Evolutionary conservation across 2,329 filamentous ascomycete genomes (phyloP).

Genomic region (Trichoderma pleuroti): DNA sequence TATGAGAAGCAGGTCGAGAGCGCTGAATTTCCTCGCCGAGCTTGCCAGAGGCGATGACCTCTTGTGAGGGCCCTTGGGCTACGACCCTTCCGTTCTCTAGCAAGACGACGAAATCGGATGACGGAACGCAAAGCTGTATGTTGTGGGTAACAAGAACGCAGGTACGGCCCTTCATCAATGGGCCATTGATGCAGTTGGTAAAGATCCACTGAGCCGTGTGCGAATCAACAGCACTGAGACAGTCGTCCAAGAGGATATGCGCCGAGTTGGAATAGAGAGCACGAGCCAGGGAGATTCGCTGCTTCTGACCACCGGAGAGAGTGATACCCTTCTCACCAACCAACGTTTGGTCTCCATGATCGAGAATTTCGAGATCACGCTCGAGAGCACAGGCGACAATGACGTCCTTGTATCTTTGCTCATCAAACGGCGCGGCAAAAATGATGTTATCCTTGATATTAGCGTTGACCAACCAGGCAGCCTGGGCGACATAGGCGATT

Average conservation of each 20-base stretch:
- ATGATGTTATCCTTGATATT: conserved; percentile 95
- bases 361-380: conserved; percentile 86
- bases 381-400: conserved; percentile 88
- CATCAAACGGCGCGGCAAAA: conserved; percentile 77
- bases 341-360: conserved; percentile 86
- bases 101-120: conserved; percentile 75
- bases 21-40: conserved; percentile 80
- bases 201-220: conserved; percentile 99
- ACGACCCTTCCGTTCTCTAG: conserved; percentile 82
- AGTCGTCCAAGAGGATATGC: conserved; percentile 89
- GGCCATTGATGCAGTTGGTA: conserved; percentile 83
- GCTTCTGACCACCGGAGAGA: conserved; percentile 94
- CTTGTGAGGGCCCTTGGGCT: conserved; percentile 70
- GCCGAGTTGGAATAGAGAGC: conserved; percentile 94
- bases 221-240: conserved; percentile 92
- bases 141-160: conserved; percentile 97
- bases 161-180: conserved; percentile 82
- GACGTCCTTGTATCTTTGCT: conserved; percentile 80
- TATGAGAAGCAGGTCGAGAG: conserved; percentile 66
- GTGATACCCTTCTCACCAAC: conserved; percentile 98
- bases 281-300: conserved; percentile 92
- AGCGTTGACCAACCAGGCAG: conserved; percentile 94
- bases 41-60: conserved; percentile 82
- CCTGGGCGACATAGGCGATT: conserved; percentile 93
- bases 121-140: conserved; percentile 77